Conservation (phyloP, 2,329 filamentous ascomycete genomes). For the Achaetomium macrosporum region DNA sequence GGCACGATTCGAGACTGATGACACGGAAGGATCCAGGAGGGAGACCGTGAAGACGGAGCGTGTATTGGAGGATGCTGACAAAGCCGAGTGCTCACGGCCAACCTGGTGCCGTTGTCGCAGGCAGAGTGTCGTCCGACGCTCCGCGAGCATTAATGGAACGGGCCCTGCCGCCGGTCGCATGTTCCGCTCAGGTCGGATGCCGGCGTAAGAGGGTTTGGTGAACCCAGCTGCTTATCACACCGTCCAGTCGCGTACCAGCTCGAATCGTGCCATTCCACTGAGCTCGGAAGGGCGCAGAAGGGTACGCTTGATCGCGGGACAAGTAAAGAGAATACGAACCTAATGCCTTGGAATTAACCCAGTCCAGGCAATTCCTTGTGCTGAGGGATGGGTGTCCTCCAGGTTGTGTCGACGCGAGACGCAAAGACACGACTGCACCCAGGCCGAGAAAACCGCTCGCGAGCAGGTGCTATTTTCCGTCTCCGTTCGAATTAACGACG, state of each 20-base stretch:
- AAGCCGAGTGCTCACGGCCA: too few relatives aligned
- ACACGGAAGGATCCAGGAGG: too few relatives aligned
- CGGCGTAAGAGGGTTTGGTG: not conserved
- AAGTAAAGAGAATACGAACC: slow-evolving; percentile 18
- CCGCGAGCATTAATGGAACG: too few relatives aligned
- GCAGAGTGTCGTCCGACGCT: too few relatives aligned
- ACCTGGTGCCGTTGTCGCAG: too few relatives aligned
- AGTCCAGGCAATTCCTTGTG: slow-evolving; percentile 15
- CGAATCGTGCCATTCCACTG: not conserved
- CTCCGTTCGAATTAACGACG: slow-evolving; percentile 20
- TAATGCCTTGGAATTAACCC: slow-evolving; percentile 13
- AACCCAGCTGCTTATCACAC: not conserved
- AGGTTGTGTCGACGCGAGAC: slow-evolving; percentile 12
- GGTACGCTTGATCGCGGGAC: slow-evolving; percentile 1
- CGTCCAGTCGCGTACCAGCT: not conserved
- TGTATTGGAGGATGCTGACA: too few relatives aligned
- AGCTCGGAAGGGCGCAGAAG: not conserved
- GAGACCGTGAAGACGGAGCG: too few relatives aligned
- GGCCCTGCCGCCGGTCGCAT: too few relatives aligned
- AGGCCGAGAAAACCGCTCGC: slow-evolving; percentile 21
- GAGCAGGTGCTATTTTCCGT: slow-evolving; percentile 14
- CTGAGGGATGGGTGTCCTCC: slow-evolving; percentile 14
- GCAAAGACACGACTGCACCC: slow-evolving; percentile 20
- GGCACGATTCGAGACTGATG: too few relatives aligned
- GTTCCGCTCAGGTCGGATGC: not conserved